These are phyloP conservation scores for Lippia alba DNA, from an alignment of 305 asterid genomes.

Conservation along the genomic window DNA sequence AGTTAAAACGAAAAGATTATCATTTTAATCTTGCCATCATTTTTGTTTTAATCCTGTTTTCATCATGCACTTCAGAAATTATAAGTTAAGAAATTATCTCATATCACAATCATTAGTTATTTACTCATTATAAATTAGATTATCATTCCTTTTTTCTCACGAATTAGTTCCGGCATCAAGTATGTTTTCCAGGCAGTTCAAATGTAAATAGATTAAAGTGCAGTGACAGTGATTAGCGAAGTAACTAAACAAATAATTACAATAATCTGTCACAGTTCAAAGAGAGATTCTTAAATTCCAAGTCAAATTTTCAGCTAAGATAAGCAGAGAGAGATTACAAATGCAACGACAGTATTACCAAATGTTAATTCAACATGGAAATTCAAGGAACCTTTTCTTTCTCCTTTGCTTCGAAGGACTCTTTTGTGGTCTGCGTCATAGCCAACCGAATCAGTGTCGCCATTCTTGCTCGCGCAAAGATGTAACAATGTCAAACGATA, in stretches of 20 bases:
- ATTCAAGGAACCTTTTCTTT: conserved; percentile 70
- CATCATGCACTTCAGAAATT: too few relatives aligned
- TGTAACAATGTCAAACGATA: conserved; percentile 13
- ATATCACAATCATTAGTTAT: too few relatives aligned
- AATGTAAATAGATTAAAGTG: conserved; percentile 39
- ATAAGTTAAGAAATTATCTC: too few relatives aligned
- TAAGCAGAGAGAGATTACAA: conserved; percentile 23
- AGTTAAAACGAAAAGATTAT: too few relatives aligned
- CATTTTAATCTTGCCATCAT: too few relatives aligned
- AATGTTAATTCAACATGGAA: conserved; percentile 20
- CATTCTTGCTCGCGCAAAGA: conserved; percentile 58
- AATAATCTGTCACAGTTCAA: not conserved
- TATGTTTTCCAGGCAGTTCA: conserved; percentile 92
- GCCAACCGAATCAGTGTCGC: conserved; percentile 72
- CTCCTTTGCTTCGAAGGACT: conserved; percentile 79
- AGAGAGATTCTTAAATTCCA: conserved; percentile 1
- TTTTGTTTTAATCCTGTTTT: too few relatives aligned
- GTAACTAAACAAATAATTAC: conserved; percentile 20
- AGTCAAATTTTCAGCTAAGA: not conserved
- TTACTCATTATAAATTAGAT: too few relatives aligned
- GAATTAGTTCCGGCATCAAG: conserved; percentile 90
- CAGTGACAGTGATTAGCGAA: conserved; percentile 11
- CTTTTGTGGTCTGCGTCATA: conserved; percentile 85
- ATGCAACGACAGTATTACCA: conserved; percentile 5
- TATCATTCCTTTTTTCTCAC: too few relatives aligned